Percentiles rank a stretch among this genome's conserved stretches.
Evolutionary conservation across 2,329 filamentous ascomycete species (phyloP).

Genomic region (Sclerotinia spermophila): DNA sequence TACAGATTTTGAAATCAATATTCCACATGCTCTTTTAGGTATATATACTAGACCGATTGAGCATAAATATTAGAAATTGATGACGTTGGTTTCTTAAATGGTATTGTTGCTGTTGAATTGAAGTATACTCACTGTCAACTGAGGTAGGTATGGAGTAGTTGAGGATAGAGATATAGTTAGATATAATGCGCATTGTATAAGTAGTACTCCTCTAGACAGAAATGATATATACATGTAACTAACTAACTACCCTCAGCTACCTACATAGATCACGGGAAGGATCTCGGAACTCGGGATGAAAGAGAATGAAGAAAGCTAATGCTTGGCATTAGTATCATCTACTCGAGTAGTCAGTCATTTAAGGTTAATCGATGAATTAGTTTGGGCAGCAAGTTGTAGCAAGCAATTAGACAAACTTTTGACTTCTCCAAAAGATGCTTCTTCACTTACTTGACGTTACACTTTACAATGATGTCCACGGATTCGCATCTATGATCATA

Average conservation of each 20-base stretch:
- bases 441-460: neutral
- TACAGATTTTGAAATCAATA: neutral
- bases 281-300: neutral
- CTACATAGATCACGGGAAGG: neutral
- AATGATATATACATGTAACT: neutral
- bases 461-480: neutral
- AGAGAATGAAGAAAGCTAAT: neutral
- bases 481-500: neutral
- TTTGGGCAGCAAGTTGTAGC: constrained; percentile 8
- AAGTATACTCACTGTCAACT: neutral
- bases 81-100: neutral
- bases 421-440: neutral
- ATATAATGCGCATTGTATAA: neutral
- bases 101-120: neutral
- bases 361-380: neutral
- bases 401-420: neutral
- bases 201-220: neutral
- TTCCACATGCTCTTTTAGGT: neutral
- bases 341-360: neutral
- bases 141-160: neutral
- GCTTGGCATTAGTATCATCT: neutral
- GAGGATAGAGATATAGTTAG: neutral
- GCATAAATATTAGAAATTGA: neutral
- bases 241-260: no score
- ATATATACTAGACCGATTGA: neutral